These are phyloP conservation scores for Rhodotorula diobovata DNA, from an alignment of 768 basidiomycete genomes.

Conservation along the genomic window DNA sequence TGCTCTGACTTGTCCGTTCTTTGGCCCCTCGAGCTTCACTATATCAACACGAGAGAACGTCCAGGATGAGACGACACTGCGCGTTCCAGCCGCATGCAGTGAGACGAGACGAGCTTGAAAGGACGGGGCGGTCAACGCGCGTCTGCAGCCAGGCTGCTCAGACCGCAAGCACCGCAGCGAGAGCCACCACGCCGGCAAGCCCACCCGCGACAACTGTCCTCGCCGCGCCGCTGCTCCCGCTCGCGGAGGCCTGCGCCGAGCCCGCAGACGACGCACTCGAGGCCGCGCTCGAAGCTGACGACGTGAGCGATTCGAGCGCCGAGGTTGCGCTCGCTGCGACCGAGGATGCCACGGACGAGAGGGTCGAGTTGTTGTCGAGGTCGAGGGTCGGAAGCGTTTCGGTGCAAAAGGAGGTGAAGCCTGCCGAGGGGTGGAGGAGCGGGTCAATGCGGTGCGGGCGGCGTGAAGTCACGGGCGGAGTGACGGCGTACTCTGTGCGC, in stretches of 20 bases:
- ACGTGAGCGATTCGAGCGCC: not conserved
- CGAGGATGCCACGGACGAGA: not conserved
- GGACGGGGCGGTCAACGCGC: no score
- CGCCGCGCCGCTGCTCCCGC: not conserved
- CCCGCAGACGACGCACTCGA: not conserved
- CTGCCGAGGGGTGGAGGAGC: not conserved
- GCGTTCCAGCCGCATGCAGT: no score
- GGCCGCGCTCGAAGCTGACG: not conserved
- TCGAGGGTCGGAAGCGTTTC: constrained; percentile 12
- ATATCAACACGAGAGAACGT: no score
- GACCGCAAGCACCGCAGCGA: not conserved
- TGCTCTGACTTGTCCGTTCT: not conserved
- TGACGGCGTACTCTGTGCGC: constrained; percentile 3
- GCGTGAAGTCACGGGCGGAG: not conserved
- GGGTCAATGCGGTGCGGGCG: not conserved
- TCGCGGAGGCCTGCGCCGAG: not conserved
- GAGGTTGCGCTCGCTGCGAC: not conserved
- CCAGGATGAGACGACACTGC: no score
- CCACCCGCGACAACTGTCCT: not conserved
- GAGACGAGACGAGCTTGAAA: no score
- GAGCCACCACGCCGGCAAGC: not conserved
- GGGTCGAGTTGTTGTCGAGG: not conserved
- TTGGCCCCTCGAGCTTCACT: no score
- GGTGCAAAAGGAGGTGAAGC: constrained; percentile 21
- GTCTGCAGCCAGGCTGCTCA: not conserved